Evolutionary conservation across 179 eudicot genomes (phyloP).

Genomic region (Spergularia azorica): DNA sequence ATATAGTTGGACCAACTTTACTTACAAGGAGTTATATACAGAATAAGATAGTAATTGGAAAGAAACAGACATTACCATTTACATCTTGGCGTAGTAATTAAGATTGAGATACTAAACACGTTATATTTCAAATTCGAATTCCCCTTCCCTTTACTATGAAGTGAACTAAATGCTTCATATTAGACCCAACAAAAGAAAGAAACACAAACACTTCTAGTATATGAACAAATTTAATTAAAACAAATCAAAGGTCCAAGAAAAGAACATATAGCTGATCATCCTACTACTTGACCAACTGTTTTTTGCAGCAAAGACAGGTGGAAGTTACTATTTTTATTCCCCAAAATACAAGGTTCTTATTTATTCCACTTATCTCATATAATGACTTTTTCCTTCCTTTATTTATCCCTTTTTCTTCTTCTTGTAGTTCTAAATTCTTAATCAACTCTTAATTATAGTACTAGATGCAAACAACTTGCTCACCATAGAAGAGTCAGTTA

Average conservation of each 20-base stretch:
- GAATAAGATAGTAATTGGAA: not conserved
- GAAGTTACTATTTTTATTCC: slow-evolving; percentile 24
- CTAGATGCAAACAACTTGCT: not conserved
- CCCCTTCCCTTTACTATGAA: too few relatives aligned
- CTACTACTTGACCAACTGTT: slow-evolving; percentile 25
- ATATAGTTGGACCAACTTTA: not conserved
- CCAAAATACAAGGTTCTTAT: slow-evolving; percentile 26
- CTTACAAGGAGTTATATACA: not conserved
- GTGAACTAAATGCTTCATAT: too few relatives aligned
- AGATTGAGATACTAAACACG: too few relatives aligned
- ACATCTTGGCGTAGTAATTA: too few relatives aligned
- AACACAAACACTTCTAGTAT: not conserved
- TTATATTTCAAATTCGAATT: too few relatives aligned
- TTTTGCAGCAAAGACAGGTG: slow-evolving; percentile 23
- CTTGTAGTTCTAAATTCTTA: not conserved
- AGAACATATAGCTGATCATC: slow-evolving; percentile 10
- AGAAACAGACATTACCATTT: not conserved
- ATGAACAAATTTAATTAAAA: not conserved
- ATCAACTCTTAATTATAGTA: not conserved
- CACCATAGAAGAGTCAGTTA: slow-evolving; percentile 15
- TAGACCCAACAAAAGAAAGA: too few relatives aligned
- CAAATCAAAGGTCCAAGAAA: slow-evolving; percentile 18
- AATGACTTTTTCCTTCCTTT: slow-evolving; percentile 27
- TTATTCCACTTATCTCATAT: slow-evolving; percentile 19
- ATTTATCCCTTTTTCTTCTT: not conserved